phyloP scores from a whole-genome alignment of 2,329 filamentous ascomycete species.

The Diaporthe vaccinii region DNA sequence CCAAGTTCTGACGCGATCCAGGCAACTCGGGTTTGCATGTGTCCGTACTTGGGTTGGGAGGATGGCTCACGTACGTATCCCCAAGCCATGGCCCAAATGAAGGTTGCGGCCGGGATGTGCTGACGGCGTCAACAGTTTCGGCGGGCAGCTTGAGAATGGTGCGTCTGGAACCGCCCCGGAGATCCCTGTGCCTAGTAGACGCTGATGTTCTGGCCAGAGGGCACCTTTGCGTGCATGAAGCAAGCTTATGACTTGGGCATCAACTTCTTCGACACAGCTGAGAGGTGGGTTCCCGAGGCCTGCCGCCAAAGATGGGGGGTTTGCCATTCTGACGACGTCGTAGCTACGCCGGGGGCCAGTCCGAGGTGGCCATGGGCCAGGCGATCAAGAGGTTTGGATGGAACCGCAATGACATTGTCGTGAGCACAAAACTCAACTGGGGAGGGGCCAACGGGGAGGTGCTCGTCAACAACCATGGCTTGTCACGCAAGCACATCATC shows the following conservation, averaged over 20 bases:
- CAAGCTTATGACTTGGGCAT: conserved; percentile 71
- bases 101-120: conserved; percentile 8
- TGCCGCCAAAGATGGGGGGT: not conserved
- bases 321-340: conserved; percentile 1
- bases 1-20: conserved; percentile 17
- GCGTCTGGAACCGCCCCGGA: not conserved
- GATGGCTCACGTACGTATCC: conserved; percentile 77
- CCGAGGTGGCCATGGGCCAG: conserved; percentile 74
- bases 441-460: conserved; percentile 72
- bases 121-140: conserved; percentile 44
- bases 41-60: conserved; percentile 78
- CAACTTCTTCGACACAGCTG: conserved; percentile 75
- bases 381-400: conserved; percentile 73
- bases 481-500: conserved; percentile 72
- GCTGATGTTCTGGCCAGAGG: conserved; percentile 55
- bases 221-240: conserved; percentile 73
- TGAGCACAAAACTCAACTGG: conserved; percentile 76
- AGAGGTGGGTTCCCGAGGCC: conserved; percentile 50
- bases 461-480: conserved; percentile 71
- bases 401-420: conserved; percentile 72
- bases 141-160: conserved; percentile 51
- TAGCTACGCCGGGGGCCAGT: conserved; percentile 70
- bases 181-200: not conserved
- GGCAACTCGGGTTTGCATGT: conserved; percentile 76
- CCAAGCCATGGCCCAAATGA: not conserved